Evolutionary conservation across 768 basidiomycete genomes (phyloP).

Genomic region (Mrakia gelida): DNA sequence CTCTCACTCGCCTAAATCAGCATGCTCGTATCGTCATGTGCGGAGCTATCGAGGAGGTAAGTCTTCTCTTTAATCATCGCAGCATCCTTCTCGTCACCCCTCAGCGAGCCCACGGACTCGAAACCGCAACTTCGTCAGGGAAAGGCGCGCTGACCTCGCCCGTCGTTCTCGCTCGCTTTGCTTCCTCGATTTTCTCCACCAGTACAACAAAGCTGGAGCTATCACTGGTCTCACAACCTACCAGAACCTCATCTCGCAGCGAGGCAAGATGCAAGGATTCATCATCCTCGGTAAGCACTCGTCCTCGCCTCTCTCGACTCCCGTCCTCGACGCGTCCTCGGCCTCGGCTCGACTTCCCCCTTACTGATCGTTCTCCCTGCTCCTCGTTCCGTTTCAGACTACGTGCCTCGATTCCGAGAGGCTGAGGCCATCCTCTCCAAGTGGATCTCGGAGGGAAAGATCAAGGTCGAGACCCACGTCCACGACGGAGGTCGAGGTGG

Average conservation of each 20-base stretch:
- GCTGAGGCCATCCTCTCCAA: neutral
- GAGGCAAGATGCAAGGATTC: conserved; percentile 20
- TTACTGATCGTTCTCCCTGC: neutral
- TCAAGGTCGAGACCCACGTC: neutral
- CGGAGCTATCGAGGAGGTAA: conserved; percentile 22
- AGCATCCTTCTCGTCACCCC: neutral
- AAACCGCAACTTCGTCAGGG: no score
- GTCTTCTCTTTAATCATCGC: neutral
- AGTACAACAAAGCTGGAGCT: conserved; percentile 12
- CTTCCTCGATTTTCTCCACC: neutral
- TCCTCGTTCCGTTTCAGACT: neutral
- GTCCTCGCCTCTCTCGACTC: neutral
- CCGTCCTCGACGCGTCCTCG: neutral
- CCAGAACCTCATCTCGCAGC: conserved; percentile 25
- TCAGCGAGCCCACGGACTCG: no score
- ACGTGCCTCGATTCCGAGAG: conserved; percentile 1
- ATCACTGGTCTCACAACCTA: neutral
- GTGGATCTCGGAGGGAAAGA: conserved; percentile 11
- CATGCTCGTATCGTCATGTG: conserved; percentile 25
- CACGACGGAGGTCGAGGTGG: neutral
- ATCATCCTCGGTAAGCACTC: conserved; percentile 18
- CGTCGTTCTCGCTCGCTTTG: neutral
- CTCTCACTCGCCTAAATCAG: conserved; percentile 11
- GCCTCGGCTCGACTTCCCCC: no score
- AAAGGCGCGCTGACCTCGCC: neutral